These are phyloP conservation scores for Pestalotiopsis sp. DNA, from an alignment of 2,329 filamentous ascomycete species.

Conservation along the genomic window DNA sequence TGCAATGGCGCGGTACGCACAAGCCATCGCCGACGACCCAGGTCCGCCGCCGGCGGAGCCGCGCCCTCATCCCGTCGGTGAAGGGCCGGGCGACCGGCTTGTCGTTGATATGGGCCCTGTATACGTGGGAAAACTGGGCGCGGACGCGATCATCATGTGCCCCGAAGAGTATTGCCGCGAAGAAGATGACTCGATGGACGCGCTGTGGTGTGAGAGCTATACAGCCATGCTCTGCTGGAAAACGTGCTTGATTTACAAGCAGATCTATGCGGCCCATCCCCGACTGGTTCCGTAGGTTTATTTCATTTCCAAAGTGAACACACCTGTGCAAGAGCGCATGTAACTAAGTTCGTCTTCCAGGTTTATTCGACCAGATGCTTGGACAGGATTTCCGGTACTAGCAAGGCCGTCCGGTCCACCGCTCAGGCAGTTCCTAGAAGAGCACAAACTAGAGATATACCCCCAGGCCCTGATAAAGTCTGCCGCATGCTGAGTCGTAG, in stretches of 20 bases:
- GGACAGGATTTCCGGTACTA: constrained; percentile 4
- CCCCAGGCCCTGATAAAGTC: neutral
- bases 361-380: constrained; percentile 5
- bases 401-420: constrained; percentile 1
- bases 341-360: neutral
- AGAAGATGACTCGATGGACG: neutral
- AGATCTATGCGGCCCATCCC: neutral
- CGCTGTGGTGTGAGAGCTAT: neutral
- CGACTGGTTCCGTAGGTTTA: neutral
- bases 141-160: neutral
- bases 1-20: neutral
- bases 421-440: neutral
- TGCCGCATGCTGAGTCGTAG: neutral
- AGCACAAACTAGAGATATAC: neutral
- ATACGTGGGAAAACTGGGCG: neutral
- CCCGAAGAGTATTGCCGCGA: neutral
- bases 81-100: neutral
- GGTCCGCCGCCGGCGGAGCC: neutral
- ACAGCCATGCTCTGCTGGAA: neutral
- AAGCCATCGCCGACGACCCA: neutral
- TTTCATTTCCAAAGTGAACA: neutral
- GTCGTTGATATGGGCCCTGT: neutral
- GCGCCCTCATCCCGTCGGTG: neutral
- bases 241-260: constrained; percentile 5
- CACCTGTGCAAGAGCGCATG: neutral